Evolutionary conservation across 768 basidiomycete genomes (phyloP).

Genomic region (Xerocomus potaroensis): DNA sequence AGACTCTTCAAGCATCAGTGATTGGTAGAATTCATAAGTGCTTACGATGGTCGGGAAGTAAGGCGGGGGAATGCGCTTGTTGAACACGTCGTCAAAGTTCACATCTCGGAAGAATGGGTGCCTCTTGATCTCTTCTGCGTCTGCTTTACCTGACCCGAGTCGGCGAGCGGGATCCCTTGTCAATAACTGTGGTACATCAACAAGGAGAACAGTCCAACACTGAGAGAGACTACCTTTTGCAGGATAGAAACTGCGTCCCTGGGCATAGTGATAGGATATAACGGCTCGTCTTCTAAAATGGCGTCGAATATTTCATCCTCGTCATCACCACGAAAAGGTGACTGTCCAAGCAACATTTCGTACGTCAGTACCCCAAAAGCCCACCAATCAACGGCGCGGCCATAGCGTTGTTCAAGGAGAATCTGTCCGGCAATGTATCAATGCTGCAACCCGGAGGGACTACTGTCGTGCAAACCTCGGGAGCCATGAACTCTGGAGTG

Average conservation of each 20-base stretch:
- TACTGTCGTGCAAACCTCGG: conserved; percentile 62
- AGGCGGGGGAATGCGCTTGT: conserved; percentile 95
- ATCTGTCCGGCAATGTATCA: conserved; percentile 53
- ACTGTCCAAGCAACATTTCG: conserved; percentile 98
- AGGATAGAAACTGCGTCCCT: conserved; percentile 93
- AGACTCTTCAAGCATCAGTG: conserved; percentile 7
- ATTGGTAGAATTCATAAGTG: conserved; percentile 3
- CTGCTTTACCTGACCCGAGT: conserved; percentile 85
- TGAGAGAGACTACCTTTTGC: conserved; percentile 63
- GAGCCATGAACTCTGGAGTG: conserved; percentile 99
- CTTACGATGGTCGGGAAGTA: conserved; percentile 96
- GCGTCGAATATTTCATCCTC: conserved; percentile 99
- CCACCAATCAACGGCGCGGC: conserved; percentile 99
- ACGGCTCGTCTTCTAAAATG: conserved; percentile 94
- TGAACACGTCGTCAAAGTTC: conserved; percentile 92
- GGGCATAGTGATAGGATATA: conserved; percentile 99
- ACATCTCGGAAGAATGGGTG: conserved; percentile 99
- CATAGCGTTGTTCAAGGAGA: conserved; percentile 97
- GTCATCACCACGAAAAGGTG: conserved; percentile 98
- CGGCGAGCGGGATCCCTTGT: conserved; percentile 89
- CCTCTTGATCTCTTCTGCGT: conserved; percentile 95
- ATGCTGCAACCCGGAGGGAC: neutral
- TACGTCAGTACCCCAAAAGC: conserved; percentile 98
- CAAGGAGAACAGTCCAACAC: neutral
- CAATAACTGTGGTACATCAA: conserved; percentile 55